Conservation (phyloP, 768 basidiomycete species). For the Tricholoma sp. region DNA sequence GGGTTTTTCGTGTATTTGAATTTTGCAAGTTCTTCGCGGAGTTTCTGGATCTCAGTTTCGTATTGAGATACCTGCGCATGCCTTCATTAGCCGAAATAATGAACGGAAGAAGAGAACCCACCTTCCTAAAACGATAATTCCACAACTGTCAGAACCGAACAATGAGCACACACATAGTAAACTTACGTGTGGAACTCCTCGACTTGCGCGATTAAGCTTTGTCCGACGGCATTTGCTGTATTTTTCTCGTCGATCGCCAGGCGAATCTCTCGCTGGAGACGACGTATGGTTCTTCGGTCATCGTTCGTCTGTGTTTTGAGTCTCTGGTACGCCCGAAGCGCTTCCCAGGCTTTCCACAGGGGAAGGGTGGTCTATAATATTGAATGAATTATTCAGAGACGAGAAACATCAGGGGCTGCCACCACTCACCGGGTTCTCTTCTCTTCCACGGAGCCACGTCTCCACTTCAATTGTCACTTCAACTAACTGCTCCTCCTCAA, state of each 20-base stretch:
- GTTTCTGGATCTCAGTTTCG: slow-evolving; percentile 31
- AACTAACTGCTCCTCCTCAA: slow-evolving; percentile 28
- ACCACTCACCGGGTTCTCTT: slow-evolving; percentile 35
- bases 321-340: slow-evolving; percentile 34
- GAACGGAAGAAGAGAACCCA: background rate
- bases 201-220: slow-evolving; percentile 27
- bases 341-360: slow-evolving; percentile 29
- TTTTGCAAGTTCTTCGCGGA: slow-evolving; percentile 25
- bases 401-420: slow-evolving; percentile 1
- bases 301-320: slow-evolving; percentile 30
- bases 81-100: background rate
- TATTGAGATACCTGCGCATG: slow-evolving; percentile 18
- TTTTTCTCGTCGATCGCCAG: slow-evolving; percentile 26
- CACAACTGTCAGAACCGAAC: background rate
- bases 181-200: slow-evolving; percentile 29
- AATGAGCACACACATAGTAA: slow-evolving; percentile 1
- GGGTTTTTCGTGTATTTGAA: slow-evolving; percentile 39
- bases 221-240: slow-evolving; percentile 30
- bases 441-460: slow-evolving; percentile 41
- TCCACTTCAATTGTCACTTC: slow-evolving; percentile 44
- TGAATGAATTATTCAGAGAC: slow-evolving; percentile 1
- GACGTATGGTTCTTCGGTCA: slow-evolving; percentile 26
- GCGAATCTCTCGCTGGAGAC: slow-evolving; percentile 23
- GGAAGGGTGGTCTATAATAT: slow-evolving; percentile 4
- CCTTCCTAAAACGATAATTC: slow-evolving; percentile 13